Percentiles rank a stretch among this genome's conserved stretches.
These are phyloP conservation scores for Penicillium rolfsii DNA, from an alignment of 2,329 filamentous ascomycete species.

Conservation along the genomic window DNA sequence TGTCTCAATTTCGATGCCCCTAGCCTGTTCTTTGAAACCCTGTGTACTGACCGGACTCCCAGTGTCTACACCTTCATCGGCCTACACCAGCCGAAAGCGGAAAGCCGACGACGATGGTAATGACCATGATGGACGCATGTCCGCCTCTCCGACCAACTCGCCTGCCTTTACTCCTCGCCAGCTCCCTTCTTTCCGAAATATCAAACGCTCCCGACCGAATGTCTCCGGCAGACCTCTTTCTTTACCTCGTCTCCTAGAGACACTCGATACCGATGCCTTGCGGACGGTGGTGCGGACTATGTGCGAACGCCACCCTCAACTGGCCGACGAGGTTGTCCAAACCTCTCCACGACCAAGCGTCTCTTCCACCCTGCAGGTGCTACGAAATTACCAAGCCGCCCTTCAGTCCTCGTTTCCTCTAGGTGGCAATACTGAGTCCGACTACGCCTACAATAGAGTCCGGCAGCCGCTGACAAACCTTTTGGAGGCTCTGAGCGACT, in stretches of 20 bases:
- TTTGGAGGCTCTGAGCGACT: constrained; percentile 88
- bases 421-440: constrained; percentile 79
- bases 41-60: constrained; percentile 22
- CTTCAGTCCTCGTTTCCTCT: constrained; percentile 81
- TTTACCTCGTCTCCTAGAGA: constrained; percentile 84
- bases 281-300: constrained; percentile 85
- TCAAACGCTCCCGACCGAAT: constrained; percentile 69
- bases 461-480: constrained; percentile 78
- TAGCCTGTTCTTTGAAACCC: neutral
- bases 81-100: constrained; percentile 67
- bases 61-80: constrained; percentile 47
- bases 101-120: constrained; percentile 76
- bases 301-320: constrained; percentile 84
- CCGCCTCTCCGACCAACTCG: constrained; percentile 80
- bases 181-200: constrained; percentile 69
- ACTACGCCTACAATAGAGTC: constrained; percentile 94
- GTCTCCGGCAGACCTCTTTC: constrained; percentile 67
- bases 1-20: neutral
- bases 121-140: constrained; percentile 80
- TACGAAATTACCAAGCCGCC: constrained; percentile 77
- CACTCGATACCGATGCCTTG: constrained; percentile 81
- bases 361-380: constrained; percentile 74
- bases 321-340: constrained; percentile 80
- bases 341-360: constrained; percentile 87
- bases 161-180: constrained; percentile 72